Evolutionary conservation across 495 filamentous ascomycete species (phyloP), one percentile per base, ranked within the genome.

Genomic region (Podospora anserina): DNA sequence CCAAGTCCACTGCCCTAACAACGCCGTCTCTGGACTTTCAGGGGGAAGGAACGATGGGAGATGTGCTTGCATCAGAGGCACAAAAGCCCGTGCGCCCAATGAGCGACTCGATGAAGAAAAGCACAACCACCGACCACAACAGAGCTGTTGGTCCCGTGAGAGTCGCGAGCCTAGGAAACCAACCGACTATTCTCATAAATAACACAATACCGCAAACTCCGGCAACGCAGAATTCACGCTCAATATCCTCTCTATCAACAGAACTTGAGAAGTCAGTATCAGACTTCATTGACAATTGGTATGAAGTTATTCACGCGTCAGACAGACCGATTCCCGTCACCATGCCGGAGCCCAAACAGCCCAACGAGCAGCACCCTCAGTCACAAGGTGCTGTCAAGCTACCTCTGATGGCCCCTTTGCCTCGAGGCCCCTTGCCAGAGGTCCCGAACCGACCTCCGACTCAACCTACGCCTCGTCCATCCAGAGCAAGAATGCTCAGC

Each of bases 1-100:
- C 82, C 0, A 81, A 75, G 72, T 74, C 78, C 70, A 82, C 79
- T 19, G 72, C 78, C 3, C 60, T 74, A 30, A 79, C 81, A 56
- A 69, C 74, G 30, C 72, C 76, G 26, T 75, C 77, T 0, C 18
- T 39, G n/a, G 56, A 64, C 15, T 55, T 19, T 18, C 65, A 57
- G 3, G 27, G 56, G 39, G 39, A 49, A 49, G 39, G 39, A 49
- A 11, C 39, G 39, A 49, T 49, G 39, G 39, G 39, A 49, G 39
- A 49, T 49, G 39, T 49, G 19, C 61, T 53, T 28, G 23, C 49
- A 32, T 2, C 54, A 4, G 39, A 49, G 15, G 55, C 63, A 13
- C 23, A 61, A 3, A 44, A 34, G 18, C 57, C 56, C 23, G 27
- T 39, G 44, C 55, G 23, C 4, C 55, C 55, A 58, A 20, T 58